Conservation (phyloP, 495 filamentous ascomycete genomes). For the Eremomyces bilateralis region DNA sequence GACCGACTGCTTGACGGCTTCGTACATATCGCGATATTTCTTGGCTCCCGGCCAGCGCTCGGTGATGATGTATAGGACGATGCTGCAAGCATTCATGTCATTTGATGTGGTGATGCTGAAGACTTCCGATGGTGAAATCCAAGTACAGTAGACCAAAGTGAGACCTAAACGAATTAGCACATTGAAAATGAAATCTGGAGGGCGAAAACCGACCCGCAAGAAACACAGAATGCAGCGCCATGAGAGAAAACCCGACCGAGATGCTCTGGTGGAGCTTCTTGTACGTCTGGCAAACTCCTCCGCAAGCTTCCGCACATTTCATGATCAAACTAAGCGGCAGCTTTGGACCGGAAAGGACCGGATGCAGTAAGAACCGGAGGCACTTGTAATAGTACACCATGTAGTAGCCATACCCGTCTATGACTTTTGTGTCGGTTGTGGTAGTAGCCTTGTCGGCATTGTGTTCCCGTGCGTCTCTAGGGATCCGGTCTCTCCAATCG, state of each 20-base stretch:
- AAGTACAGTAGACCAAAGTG: constrained; percentile 10
- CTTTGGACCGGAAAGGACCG: background rate
- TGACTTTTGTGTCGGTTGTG: constrained; percentile 1
- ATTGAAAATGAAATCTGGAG: too few species aligned
- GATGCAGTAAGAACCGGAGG: constrained; percentile 4
- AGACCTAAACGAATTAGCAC: too few species aligned
- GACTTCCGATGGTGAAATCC: constrained; percentile 7
- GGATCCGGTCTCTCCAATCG: constrained; percentile 1
- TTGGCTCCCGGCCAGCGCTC: constrained; percentile 11
- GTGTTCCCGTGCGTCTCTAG: background rate
- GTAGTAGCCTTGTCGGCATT: background rate
- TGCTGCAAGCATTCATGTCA: constrained; percentile 9
- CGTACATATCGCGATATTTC: constrained; percentile 9
- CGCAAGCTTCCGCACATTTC: constrained; percentile 10
- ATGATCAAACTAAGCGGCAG: background rate
- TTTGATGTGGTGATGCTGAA: constrained; percentile 5
- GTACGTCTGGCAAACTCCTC: constrained; percentile 11
- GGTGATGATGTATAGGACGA: constrained; percentile 11
- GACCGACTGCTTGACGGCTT: constrained; percentile 6
- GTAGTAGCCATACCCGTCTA: constrained; percentile 3
- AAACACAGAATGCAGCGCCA: constrained; percentile 11
- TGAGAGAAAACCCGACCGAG: constrained; percentile 8
- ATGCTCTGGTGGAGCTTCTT: constrained; percentile 7
- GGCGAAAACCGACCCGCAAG: too few species aligned
- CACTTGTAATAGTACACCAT: constrained; percentile 7